Base-by-base conservation (phyloP, 495 filamentous ascomycete species). In the Penicillium roqueforti region DNA sequence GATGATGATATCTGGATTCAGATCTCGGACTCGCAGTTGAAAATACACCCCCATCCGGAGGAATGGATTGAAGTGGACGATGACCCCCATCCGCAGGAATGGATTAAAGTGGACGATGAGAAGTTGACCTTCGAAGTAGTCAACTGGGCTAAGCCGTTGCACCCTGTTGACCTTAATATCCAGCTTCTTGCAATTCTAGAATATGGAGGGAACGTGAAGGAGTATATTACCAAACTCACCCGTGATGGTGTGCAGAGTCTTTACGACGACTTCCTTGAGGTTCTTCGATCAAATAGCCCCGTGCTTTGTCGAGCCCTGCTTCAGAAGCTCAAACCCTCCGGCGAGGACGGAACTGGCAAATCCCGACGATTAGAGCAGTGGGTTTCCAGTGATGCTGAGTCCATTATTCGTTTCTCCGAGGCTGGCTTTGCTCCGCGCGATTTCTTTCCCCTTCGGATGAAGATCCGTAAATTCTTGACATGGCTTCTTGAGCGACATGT, bases 111-210 rank as follows among this genome's bases (percentile, higher is more conserved):
- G 11, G 76, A 80, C 37, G 70, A 72, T 13, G 79, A 76, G 38
- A 64, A 82, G 51, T 55, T 84, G 32, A 93, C 88, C 0, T 87
- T 96, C 47, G 92, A 95, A 60, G 80, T 96, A 23, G 74, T 84
- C 10, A 77, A 69, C 19, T 81, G 76, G 51, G 82, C 88, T 0
- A 80, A 80, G 36, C 79, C 82, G 8, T 71, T 91, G 14, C 79
- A 70, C 29, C 67, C 85, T 0, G 83, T 87, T 0, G 75, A 73
- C n/a, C 68, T 97, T 0, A 92, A 93, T 62, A 74, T 83, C 0
- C 89, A 93, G 53, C 77, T 96, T 6, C 71, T 98, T 9, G 83
- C 85, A 0, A 87, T 98, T 10, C 72, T 98, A 2, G 76, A 84
- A 10, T 77, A 88, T 51, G 76, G 86, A 6, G 84, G 86, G 1